Percentiles rank a stretch among this genome's conserved stretches.
Conservation (phyloP, 176 grass and related monocot genomes). For the Hsuehochloa calcarea region DNA sequence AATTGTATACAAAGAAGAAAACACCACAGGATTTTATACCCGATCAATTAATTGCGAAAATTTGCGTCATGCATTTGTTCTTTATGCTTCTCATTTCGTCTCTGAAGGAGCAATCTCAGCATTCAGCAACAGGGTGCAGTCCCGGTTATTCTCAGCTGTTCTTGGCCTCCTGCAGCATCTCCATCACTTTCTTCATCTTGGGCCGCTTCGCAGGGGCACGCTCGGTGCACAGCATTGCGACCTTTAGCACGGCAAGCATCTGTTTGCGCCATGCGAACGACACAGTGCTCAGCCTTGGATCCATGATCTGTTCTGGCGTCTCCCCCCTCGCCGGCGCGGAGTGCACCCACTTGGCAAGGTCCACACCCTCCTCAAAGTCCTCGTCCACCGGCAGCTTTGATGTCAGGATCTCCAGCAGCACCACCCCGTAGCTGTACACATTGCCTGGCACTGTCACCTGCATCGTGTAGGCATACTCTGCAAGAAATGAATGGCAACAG, state of each 20-base stretch:
- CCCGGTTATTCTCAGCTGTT: conserved; percentile 27
- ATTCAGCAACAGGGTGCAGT: conserved; percentile 10
- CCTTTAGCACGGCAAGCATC: conserved; percentile 83
- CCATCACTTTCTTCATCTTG: conserved; percentile 84
- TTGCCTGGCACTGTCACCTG: conserved; percentile 88
- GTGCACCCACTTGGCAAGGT: conserved; percentile 95
- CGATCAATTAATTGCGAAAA: neutral
- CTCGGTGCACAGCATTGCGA: conserved; percentile 81
- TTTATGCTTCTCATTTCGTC: neutral
- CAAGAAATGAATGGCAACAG: conserved; percentile 23
- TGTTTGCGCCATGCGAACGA: conserved; percentile 90
- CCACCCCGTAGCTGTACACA: conserved; percentile 92
- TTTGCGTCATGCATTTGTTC: neutral
- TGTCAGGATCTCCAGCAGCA: conserved; percentile 86
- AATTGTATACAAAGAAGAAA: conserved; percentile 30
- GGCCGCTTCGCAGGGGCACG: conserved; percentile 62
- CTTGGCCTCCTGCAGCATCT: conserved; percentile 87
- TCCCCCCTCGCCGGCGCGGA: conserved; percentile 56
- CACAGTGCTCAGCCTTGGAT: conserved; percentile 74
- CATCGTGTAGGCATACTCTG: conserved; percentile 99
- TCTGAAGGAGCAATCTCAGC: neutral
- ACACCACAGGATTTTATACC: conserved; percentile 3
- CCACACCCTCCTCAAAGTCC: conserved; percentile 78
- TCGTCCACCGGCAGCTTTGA: conserved; percentile 80
- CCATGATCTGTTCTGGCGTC: conserved; percentile 94